phyloP scores from a whole-genome alignment of 139 green algal genomes.

The Mesostigma viride region DNA sequence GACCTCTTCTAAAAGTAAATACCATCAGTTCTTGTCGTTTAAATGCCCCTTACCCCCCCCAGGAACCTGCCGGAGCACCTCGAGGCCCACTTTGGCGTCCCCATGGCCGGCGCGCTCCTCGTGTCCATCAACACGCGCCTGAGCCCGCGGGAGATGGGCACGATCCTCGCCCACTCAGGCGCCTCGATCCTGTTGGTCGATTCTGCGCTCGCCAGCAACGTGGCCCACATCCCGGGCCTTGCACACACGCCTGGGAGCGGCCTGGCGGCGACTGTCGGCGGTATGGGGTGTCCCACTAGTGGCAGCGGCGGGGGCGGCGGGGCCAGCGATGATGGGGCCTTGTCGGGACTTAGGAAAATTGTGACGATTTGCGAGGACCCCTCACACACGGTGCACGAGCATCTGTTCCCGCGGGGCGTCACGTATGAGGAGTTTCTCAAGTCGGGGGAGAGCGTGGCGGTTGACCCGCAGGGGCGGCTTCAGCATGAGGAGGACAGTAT shows the following conservation, averaged over 20 bases:
- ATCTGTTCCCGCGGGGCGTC: not conserved
- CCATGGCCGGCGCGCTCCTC: slow-evolving; percentile 21
- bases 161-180: slow-evolving; percentile 11
- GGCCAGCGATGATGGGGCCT: not conserved
- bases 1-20: too few relatives aligned
- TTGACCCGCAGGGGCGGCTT: not conserved
- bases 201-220: too few relatives aligned
- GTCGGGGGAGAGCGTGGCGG: slow-evolving; percentile 10
- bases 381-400: not conserved
- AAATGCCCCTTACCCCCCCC: too few relatives aligned
- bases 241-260: too few relatives aligned
- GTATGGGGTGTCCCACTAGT: too few relatives aligned
- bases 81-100: slow-evolving; percentile 29
- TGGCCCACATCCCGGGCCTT: too few relatives aligned
- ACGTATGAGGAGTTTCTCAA: slow-evolving; percentile 20
- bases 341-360: not conserved
- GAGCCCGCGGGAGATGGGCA: slow-evolving; percentile 7
- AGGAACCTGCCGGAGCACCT: slow-evolving; percentile 19
- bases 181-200: not conserved
- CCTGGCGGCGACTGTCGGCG: too few relatives aligned
- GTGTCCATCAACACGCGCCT: slow-evolving; percentile 24
- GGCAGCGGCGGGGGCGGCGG: not conserved
- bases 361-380: too few relatives aligned
- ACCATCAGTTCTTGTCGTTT: too few relatives aligned
- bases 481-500: slow-evolving; percentile 19